phyloP scores from a whole-genome alignment of 2,329 filamentous ascomycete species.

The Ophiostoma tasmaniense region DNA sequence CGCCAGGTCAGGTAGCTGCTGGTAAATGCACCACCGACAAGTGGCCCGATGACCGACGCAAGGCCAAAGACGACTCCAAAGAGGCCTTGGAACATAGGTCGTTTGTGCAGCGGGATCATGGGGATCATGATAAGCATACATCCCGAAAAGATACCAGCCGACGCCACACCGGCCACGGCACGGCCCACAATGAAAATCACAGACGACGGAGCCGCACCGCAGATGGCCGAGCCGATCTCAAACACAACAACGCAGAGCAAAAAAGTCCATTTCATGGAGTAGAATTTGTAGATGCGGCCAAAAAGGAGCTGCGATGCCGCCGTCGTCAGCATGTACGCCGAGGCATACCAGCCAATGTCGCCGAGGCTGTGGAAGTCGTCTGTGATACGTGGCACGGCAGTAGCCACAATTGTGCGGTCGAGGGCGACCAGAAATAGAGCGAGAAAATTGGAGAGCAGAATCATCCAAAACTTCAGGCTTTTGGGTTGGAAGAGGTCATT shows the following conservation, averaged over 20 bases:
- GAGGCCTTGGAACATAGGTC: conserved; percentile 30
- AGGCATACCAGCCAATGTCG: conserved; percentile 22
- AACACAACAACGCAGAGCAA: conserved; percentile 30
- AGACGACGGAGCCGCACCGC: conserved; percentile 33
- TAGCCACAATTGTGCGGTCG: conserved; percentile 27
- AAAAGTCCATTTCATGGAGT: conserved; percentile 29
- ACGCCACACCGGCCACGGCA: conserved; percentile 33
- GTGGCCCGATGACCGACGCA: conserved; percentile 30
- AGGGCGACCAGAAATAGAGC: conserved; percentile 34
- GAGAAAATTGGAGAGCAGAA: conserved; percentile 35
- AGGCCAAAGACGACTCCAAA: conserved; percentile 31
- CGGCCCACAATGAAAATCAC: conserved; percentile 34
- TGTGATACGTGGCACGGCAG: conserved; percentile 20
- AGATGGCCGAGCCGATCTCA: conserved; percentile 33
- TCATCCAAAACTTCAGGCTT: conserved; percentile 45
- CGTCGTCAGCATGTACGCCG: conserved; percentile 19
- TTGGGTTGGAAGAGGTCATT: not conserved
- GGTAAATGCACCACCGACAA: conserved; percentile 34
- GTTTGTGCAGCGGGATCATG: conserved; percentile 29
- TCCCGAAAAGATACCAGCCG: conserved; percentile 33
- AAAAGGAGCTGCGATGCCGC: conserved; percentile 30
- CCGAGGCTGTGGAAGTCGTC: conserved; percentile 18
- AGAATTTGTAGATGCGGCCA: conserved; percentile 34
- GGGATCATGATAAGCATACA: conserved; percentile 30
- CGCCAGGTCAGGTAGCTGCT: conserved; percentile 29